Conservation (phyloP, 768 basidiomycete genomes). For the Auriscalpium microsporum region DNA sequence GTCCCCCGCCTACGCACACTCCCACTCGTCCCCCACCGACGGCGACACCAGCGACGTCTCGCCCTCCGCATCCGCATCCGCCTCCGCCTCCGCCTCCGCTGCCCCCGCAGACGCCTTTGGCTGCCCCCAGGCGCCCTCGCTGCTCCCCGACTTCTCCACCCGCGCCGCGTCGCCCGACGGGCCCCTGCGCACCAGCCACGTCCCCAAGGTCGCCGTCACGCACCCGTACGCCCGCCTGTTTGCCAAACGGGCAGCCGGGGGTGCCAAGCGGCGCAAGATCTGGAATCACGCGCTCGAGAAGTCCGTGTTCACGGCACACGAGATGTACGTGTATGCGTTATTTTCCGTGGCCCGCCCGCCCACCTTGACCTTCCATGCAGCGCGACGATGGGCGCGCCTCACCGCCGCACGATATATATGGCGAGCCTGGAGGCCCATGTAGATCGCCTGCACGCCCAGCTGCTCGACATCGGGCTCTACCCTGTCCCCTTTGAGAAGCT, state of each 20-base stretch:
- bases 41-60: slow-evolving; percentile 13
- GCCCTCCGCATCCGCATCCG: too few species aligned
- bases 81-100: background rate
- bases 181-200: background rate
- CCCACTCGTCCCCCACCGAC: slow-evolving; percentile 8
- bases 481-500: slow-evolving; percentile 50
- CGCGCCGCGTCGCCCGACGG: background rate
- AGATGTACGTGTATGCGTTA: slow-evolving; percentile 39
- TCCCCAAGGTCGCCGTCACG: slow-evolving; percentile 28
- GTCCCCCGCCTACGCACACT: background rate
- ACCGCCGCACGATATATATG: slow-evolving; percentile 62
- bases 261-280: slow-evolving; percentile 59
- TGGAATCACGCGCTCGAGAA: slow-evolving; percentile 78
- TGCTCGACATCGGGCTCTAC: slow-evolving; percentile 43
- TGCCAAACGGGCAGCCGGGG: slow-evolving; percentile 44
- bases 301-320: slow-evolving; percentile 54
- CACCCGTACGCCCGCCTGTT: slow-evolving; percentile 67
- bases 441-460: slow-evolving; percentile 54
- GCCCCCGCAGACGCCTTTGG: slow-evolving; percentile 7
- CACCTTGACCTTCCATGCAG: slow-evolving; percentile 23
- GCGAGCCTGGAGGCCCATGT: slow-evolving; percentile 68
- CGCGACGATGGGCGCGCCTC: slow-evolving; percentile 57
- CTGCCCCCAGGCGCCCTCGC: slow-evolving; percentile 10
- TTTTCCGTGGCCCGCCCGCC: background rate
- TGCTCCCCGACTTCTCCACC: slow-evolving; percentile 8